Evolutionary conservation across 2,329 filamentous ascomycete genomes (phyloP).

Genomic region (Waltergamsia citrina): DNA sequence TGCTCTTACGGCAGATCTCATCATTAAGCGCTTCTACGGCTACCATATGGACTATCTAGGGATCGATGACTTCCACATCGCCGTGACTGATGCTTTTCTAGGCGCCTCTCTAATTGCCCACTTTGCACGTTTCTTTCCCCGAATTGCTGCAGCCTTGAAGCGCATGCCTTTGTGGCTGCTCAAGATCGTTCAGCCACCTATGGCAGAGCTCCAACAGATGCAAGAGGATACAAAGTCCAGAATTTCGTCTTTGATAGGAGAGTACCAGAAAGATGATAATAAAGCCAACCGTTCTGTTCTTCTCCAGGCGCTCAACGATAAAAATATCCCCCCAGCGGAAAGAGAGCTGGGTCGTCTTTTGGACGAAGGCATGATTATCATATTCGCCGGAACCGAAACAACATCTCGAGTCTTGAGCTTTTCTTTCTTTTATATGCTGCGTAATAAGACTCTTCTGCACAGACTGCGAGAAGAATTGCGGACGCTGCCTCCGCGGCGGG

Average conservation of each 20-base stretch:
- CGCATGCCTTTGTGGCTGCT: neutral
- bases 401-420: constrained; percentile 6
- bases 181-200: neutral
- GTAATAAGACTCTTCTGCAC: neutral
- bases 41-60: constrained; percentile 8
- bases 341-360: constrained; percentile 6
- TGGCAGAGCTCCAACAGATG: neutral
- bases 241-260: neutral
- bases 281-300: too few species aligned
- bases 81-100: constrained; percentile 4
- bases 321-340: constrained; percentile 6
- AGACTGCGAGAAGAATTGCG: neutral
- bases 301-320: constrained; percentile 1
- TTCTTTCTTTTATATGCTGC: constrained; percentile 7
- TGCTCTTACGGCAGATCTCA: constrained; percentile 11
- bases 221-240: neutral
- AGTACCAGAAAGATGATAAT: neutral
- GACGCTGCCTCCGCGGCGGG: neutral
- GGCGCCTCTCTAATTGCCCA: constrained; percentile 5
- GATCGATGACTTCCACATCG: constrained; percentile 6
- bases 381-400: constrained; percentile 11
- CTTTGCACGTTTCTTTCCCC: constrained; percentile 7
- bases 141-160: constrained; percentile 4
- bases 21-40: constrained; percentile 9
- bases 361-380: constrained; percentile 9